Conservation (phyloP, 331 rosid genomes). For the Cydonia oblonga region DNA sequence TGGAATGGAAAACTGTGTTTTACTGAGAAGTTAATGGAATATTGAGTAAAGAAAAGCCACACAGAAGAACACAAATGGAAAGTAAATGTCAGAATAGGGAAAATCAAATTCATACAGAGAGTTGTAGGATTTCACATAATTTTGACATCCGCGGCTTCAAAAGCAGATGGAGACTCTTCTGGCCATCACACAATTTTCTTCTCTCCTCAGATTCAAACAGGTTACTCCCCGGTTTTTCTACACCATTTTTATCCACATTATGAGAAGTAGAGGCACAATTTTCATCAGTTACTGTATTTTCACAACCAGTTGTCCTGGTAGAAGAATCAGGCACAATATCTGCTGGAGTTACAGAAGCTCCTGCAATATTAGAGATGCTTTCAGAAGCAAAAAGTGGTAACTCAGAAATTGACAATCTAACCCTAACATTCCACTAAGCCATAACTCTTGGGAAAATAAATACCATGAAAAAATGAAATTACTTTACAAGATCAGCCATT, state of each 20-base stretch:
- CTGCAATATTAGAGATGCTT: slow-evolving; percentile 24
- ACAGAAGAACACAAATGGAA: not conserved
- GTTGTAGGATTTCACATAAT: slow-evolving; percentile 51
- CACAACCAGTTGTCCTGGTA: slow-evolving; percentile 17
- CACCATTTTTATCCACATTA: slow-evolving; percentile 5
- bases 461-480: not conserved
- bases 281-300: slow-evolving; percentile 8
- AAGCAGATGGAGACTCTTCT: slow-evolving; percentile 40
- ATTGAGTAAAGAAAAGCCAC: not conserved
- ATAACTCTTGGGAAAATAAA: not conserved
- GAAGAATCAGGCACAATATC: slow-evolving; percentile 18
- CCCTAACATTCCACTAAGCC: not conserved
- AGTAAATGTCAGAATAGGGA: not conserved
- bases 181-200: slow-evolving; percentile 34
- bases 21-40: not conserved
- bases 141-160: slow-evolving; percentile 55
- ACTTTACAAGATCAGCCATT: slow-evolving; percentile 7
- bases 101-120: slow-evolving; percentile 50
- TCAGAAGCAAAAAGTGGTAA: not conserved
- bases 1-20: not conserved
- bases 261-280: slow-evolving; percentile 11
- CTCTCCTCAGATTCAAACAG: slow-evolving; percentile 32
- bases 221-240: slow-evolving; percentile 13
- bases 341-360: slow-evolving; percentile 11
- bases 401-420: not conserved